These are phyloP conservation scores for Cladosporium sp. DNA, from an alignment of 2,329 filamentous ascomycete species.

Conservation along the genomic window DNA sequence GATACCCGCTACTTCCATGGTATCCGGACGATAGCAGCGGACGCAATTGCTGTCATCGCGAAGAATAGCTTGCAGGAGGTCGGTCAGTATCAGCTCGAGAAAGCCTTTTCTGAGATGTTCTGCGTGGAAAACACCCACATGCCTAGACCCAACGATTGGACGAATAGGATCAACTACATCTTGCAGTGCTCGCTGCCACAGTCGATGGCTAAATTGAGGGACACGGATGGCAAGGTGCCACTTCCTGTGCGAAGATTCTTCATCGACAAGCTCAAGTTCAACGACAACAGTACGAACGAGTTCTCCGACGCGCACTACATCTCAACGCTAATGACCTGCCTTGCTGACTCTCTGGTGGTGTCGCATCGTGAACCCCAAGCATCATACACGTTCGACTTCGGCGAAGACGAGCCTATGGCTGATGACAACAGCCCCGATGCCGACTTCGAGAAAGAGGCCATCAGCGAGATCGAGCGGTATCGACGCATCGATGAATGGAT, in stretches of 20 bases:
- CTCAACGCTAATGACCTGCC: constrained; percentile 69
- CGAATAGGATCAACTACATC: constrained; percentile 79
- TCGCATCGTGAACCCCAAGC: constrained; percentile 32
- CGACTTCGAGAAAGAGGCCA: constrained; percentile 56
- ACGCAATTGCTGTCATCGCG: constrained; percentile 72
- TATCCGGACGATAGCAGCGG: constrained; percentile 81
- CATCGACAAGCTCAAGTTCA: constrained; percentile 85
- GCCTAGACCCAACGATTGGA: constrained; percentile 87
- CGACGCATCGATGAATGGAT: constrained; percentile 68
- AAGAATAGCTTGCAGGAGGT: constrained; percentile 65
- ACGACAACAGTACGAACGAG: constrained; percentile 87
- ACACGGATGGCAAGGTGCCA: constrained; percentile 74
- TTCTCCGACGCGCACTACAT: constrained; percentile 91
- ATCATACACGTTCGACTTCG: constrained; percentile 39
- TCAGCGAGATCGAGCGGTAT: constrained; percentile 64
- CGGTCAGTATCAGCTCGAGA: constrained; percentile 80
- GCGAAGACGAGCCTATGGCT: constrained; percentile 50
- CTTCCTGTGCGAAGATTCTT: constrained; percentile 78
- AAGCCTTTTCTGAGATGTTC: constrained; percentile 83
- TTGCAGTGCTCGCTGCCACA: constrained; percentile 81
- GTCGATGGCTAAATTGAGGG: constrained; percentile 76
- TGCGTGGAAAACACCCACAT: constrained; percentile 74
- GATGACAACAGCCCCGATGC: constrained; percentile 53
- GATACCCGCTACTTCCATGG: constrained; percentile 92
- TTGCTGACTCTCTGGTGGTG: constrained; percentile 56